Conservation (phyloP, 1,284 basidiomycete species). For the Wallemia hederae region DNA sequence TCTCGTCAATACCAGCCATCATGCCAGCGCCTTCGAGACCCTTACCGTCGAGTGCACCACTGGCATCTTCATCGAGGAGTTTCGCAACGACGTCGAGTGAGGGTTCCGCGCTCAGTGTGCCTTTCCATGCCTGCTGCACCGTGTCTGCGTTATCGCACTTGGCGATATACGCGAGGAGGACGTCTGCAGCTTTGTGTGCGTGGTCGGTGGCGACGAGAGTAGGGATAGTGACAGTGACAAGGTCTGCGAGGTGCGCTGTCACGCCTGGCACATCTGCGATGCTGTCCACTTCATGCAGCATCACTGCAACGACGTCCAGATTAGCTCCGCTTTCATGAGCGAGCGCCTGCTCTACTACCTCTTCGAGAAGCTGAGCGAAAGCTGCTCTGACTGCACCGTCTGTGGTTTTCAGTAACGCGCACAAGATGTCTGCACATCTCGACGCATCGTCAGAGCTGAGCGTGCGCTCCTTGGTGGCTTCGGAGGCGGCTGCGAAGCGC, state of each 20-base stretch:
- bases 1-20: conserved; percentile 4
- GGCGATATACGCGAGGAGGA: conserved; percentile 1
- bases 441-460: too few species aligned
- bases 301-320: not conserved
- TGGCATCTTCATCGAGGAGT: not conserved
- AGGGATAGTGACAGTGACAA: not conserved
- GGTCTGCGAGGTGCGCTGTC: not conserved
- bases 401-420: too few species aligned
- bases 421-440: too few species aligned
- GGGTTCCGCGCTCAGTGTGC: conserved; percentile 1
- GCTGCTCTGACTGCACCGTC: not conserved
- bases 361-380: conserved; percentile 1
- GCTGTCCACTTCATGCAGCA: conserved; percentile 2
- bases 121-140: conserved; percentile 2
- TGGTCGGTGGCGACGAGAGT: conserved; percentile 1
- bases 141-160: conserved; percentile 1
- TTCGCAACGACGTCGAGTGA: conserved; percentile 1
- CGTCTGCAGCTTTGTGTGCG: conserved; percentile 4
- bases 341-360: not conserved
- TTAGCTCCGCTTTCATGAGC: not conserved
- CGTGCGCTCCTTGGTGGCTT: too few species aligned
- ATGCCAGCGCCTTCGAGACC: not conserved
- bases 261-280: conserved; percentile 1
- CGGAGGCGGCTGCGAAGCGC: too few species aligned
- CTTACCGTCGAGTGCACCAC: not conserved